Percentiles rank a stretch among this genome's conserved stretches.
These are phyloP conservation scores for Boletus calvinii DNA, from an alignment of 1,284 basidiomycete genomes.

Conservation along the genomic window DNA sequence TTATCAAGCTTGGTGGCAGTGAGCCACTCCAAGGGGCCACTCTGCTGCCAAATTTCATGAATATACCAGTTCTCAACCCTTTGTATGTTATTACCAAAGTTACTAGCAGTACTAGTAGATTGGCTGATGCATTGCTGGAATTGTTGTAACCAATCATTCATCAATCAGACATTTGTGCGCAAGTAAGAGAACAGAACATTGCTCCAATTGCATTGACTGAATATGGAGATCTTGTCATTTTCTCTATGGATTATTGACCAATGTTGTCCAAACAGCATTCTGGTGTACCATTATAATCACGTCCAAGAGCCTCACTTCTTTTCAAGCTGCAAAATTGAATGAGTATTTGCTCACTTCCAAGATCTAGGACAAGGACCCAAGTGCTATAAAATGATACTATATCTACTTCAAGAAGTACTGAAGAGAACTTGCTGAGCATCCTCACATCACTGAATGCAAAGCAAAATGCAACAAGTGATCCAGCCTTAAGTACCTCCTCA, in stretches of 20 bases:
- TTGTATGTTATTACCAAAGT: background rate
- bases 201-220: too few species aligned
- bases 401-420: slow-evolving; percentile 89
- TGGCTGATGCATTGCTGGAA: too few species aligned
- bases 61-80: background rate
- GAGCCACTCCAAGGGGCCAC: background rate
- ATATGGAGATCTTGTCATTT: too few species aligned
- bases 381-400: slow-evolving; percentile 82
- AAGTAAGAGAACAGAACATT: too few species aligned
- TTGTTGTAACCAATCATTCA: too few species aligned
- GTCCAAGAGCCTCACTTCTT: too few species aligned
- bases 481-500: slow-evolving; percentile 75
- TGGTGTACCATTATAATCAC: too few species aligned
- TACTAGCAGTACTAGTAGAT: too few species aligned
- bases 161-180: too few species aligned
- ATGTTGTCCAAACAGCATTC: too few species aligned
- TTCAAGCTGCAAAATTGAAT: too few species aligned
- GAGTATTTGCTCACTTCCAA: slow-evolving; percentile 81
- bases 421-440: slow-evolving; percentile 74
- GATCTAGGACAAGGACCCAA: slow-evolving; percentile 83
- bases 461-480: slow-evolving; percentile 86
- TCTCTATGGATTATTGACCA: too few species aligned
- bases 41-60: background rate
- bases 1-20: background rate
- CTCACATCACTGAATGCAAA: slow-evolving; percentile 84